Evolutionary conservation across 441 rosid species (phyloP), one percentile per base, ranked within the genome.

Genomic region (Breynia disticha): DNA sequence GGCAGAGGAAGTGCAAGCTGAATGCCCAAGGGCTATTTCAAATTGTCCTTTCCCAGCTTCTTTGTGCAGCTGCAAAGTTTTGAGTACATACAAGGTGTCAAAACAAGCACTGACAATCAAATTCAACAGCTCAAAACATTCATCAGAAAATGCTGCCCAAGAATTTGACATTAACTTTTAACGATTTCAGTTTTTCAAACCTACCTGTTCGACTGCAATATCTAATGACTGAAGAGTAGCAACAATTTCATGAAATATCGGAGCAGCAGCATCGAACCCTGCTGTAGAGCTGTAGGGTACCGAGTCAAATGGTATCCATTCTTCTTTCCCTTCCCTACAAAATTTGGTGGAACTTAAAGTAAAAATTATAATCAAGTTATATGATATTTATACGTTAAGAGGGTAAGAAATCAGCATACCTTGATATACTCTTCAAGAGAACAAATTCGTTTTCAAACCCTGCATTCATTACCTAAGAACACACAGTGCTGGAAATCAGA

Each of bases 21-120:
- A 69, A 70, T 89, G 80, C 49, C 80, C 90, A 55, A 93, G 51
- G 54, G 87, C 84, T 24, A 86, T 45, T 75, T 93, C 99, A 75
- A 73, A 84, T 65, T 93, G 99, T 54, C 99, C 99, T 71, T 84
- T 83, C 58, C 93, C 99, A 56, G 88, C 73, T 80, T 93, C 97
- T 21, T 83, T 76, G 67, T 89, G 97, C 56, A 89, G 61, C 98
- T 93, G 65, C 55, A 57, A 18, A 46, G 37, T 41, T 54, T 48
- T 46, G 21, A 54, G 59, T 46, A 9, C 44, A 61, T 46, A 9
- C 44, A 45, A 54, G 19, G 57, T 51, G 54, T 60, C 41, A 53
- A 32, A 13, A 57, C 38, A 48, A 39, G 44, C 18, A 50, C 35
- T 28, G 8, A 28, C 8, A 28, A 28, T 28, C 35, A 28, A 28